A percentile compares a stretch with the other conserved stretches of the same genome.
Evolutionary conservation across 345 rosid species (phyloP).

Genomic region (Alliaria petiolata): DNA sequence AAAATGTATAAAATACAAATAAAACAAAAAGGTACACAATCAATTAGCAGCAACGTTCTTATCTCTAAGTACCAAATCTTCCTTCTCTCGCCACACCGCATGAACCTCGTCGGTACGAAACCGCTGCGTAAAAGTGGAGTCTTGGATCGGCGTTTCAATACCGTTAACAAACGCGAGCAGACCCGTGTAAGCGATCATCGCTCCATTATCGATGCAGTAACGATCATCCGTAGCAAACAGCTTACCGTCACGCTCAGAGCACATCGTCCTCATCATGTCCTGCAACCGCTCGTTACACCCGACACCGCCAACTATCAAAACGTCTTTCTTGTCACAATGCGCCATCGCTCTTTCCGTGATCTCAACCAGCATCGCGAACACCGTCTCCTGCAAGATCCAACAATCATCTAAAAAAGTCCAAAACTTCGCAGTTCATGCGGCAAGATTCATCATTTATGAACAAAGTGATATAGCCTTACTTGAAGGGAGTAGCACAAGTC

Average conservation of each 20-base stretch:
- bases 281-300: conserved; percentile 96
- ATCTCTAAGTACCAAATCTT: conserved; percentile 10
- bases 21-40: background rate
- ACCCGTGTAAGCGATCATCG: conserved; percentile 98
- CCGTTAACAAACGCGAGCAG: conserved; percentile 78
- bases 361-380: conserved; percentile 96
- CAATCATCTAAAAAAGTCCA: background rate
- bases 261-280: conserved; percentile 97
- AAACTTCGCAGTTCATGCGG: background rate
- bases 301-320: conserved; percentile 92
- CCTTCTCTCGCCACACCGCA: conserved; percentile 60
- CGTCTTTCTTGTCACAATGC: conserved; percentile 85
- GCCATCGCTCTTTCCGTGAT: conserved; percentile 98
- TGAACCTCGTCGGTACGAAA: conserved; percentile 94
- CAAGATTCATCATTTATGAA: background rate
- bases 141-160: conserved; percentile 63
- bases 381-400: conserved; percentile 52
- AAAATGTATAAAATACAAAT: background rate
- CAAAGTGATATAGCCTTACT: conserved; percentile 36
- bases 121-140: conserved; percentile 84
- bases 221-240: conserved; percentile 89
- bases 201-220: conserved; percentile 93
- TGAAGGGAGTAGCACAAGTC: conserved; percentile 95
- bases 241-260: conserved; percentile 73
- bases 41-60: background rate